Percentiles rank a stretch among this genome's conserved stretches.
Evolutionary conservation across 2,329 filamentous ascomycete genomes (phyloP).

Genomic region (Ceratocystis variospora): DNA sequence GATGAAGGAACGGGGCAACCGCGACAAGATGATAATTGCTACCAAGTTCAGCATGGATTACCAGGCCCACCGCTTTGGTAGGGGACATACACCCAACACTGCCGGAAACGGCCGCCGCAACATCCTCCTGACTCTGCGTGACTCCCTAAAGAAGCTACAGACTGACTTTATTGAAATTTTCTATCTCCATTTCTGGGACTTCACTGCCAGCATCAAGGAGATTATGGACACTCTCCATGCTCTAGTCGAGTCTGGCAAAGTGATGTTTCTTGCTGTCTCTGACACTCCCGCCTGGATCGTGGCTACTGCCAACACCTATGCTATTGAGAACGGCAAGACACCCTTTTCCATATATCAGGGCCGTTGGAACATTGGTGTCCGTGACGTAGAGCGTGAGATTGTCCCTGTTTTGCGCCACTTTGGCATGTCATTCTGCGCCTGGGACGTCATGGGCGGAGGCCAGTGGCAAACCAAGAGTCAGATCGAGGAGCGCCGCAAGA

Average conservation of each 20-base stretch:
- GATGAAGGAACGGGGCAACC: constrained; percentile 35
- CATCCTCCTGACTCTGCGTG: constrained; percentile 31
- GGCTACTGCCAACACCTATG: constrained; percentile 29
- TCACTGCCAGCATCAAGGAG: constrained; percentile 30
- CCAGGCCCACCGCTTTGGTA: constrained; percentile 27
- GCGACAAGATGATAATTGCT: constrained; percentile 41
- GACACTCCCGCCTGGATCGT: constrained; percentile 32
- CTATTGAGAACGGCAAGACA: constrained; percentile 26
- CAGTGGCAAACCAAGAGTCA: constrained; percentile 33
- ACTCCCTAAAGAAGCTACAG: constrained; percentile 33
- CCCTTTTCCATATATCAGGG: constrained; percentile 31
- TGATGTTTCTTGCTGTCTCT: constrained; percentile 31
- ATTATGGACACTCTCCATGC: constrained; percentile 32
- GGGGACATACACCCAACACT: constrained; percentile 30
- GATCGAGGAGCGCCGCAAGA: constrained; percentile 24
- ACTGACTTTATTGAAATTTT: constrained; percentile 34
- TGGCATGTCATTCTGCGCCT: constrained; percentile 43
- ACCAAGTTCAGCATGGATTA: constrained; percentile 44
- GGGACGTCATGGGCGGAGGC: constrained; percentile 44
- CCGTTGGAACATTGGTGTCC: constrained; percentile 26
- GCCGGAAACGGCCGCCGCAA: constrained; percentile 32
- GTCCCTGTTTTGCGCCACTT: constrained; percentile 31
- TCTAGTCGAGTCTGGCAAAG: constrained; percentile 30
- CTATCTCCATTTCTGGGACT: constrained; percentile 35
- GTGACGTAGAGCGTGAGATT: constrained; percentile 31